phyloP scores from a whole-genome alignment of 2,329 filamentous ascomycete genomes.

The Talaromyces pinophilus region DNA sequence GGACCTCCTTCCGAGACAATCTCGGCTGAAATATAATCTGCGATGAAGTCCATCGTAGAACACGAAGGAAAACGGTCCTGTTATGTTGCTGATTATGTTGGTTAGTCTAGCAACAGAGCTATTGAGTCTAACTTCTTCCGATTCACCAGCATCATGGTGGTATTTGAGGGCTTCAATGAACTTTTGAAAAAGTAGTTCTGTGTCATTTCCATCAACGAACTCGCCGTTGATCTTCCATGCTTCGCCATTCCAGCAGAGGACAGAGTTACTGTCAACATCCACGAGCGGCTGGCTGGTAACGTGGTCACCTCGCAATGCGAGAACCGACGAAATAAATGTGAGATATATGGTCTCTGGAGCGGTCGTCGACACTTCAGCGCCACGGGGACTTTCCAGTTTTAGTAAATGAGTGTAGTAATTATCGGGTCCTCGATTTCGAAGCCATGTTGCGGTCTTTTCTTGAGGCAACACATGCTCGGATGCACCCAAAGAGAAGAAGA shows the following conservation, averaged over 20 bases:
- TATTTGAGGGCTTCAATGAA: constrained; percentile 51
- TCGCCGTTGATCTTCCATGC: constrained; percentile 73
- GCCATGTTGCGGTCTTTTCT: constrained; percentile 36
- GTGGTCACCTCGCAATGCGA: constrained; percentile 79
- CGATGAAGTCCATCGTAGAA: constrained; percentile 68
- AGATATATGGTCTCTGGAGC: constrained; percentile 48
- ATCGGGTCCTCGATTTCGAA: constrained; percentile 49
- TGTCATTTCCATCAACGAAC: constrained; percentile 72
- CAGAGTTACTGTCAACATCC: constrained; percentile 57
- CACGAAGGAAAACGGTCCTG: constrained; percentile 87
- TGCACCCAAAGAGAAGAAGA: constrained; percentile 53
- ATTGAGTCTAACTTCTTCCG: background rate
- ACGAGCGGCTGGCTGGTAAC: constrained; percentile 73
- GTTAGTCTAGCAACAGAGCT: constrained; percentile 34
- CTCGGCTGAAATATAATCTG: constrained; percentile 77
- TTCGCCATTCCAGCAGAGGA: constrained; percentile 97
- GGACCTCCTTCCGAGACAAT: constrained; percentile 84
- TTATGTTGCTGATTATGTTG: constrained; percentile 60
- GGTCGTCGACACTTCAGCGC: background rate
- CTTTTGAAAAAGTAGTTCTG: constrained; percentile 64
- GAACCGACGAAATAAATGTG: constrained; percentile 77
- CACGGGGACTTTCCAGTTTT: constrained; percentile 24
- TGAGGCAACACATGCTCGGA: constrained; percentile 33
- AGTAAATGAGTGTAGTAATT: constrained; percentile 39
- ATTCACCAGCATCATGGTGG: constrained; percentile 24